Conservation (phyloP, 352 stramenopile species). For the Globisporangium lucens region DNA sequence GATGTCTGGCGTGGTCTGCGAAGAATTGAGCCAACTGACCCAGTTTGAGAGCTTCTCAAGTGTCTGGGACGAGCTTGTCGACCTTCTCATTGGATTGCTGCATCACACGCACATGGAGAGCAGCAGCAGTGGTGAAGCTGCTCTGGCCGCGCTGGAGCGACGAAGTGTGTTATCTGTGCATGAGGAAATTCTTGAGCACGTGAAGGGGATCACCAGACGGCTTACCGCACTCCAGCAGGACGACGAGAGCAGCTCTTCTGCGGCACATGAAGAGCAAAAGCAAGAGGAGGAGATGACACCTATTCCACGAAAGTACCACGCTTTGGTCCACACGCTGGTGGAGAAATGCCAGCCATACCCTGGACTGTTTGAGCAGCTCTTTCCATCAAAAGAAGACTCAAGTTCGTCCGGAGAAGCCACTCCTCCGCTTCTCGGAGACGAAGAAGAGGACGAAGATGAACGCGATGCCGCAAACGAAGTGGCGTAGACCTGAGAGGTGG, state of each 20-base stretch:
- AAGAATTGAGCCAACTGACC: constrained; percentile 51
- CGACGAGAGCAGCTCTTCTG: constrained; percentile 10
- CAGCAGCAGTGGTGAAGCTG: constrained; percentile 19
- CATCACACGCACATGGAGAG: constrained; percentile 44
- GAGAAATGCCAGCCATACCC: constrained; percentile 49
- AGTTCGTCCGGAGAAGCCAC: constrained; percentile 21
- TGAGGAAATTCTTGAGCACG: constrained; percentile 74
- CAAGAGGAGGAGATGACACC: neutral
- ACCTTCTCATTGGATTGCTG: constrained; percentile 52
- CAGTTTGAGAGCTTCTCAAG: constrained; percentile 33
- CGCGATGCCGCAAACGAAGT: constrained; percentile 3
- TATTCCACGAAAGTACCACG: constrained; percentile 12
- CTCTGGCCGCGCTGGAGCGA: constrained; percentile 56
- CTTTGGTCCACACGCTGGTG: constrained; percentile 51
- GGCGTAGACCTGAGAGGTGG: neutral
- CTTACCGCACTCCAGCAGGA: constrained; percentile 36
- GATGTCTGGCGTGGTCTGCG: constrained; percentile 57
- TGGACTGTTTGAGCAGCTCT: constrained; percentile 51
- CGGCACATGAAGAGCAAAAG: neutral
- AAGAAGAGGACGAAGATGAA: neutral
- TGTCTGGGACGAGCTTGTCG: constrained; percentile 55
- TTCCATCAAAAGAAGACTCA: constrained; percentile 45
- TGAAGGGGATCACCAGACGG: constrained; percentile 54
- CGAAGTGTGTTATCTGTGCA: constrained; percentile 59
- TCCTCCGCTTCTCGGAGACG: constrained; percentile 15